Conservation (phyloP, 139 green algal species). For the Coccomyxa sp. region DNA sequence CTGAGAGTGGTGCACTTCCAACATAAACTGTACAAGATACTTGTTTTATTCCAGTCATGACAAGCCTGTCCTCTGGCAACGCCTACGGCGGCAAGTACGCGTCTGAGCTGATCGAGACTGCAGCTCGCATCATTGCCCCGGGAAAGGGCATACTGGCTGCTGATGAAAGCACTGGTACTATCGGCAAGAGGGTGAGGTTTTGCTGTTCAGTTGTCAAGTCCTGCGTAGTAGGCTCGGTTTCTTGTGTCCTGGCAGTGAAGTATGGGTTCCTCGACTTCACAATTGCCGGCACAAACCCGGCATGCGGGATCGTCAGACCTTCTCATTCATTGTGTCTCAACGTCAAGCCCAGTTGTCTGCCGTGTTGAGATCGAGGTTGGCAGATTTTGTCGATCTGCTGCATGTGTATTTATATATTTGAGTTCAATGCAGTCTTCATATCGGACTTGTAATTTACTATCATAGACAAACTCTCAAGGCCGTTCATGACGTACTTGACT, state of each 20-base stretch:
- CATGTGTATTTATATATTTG: neutral
- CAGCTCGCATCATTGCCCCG: slow-evolving; percentile 37
- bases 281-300: too few relatives aligned
- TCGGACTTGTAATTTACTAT: neutral
- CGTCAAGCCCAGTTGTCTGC: neutral
- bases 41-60: neutral
- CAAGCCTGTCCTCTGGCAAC: slow-evolving; percentile 7
- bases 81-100: slow-evolving; percentile 39
- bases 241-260: too few relatives aligned
- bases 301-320: neutral
- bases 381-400: neutral
- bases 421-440: neutral
- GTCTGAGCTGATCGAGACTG: slow-evolving; percentile 50
- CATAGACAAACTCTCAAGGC: neutral
- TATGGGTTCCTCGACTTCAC: too few relatives aligned
- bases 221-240: too few relatives aligned
- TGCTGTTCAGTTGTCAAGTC: neutral
- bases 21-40: neutral
- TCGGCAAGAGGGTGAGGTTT: slow-evolving; percentile 60
- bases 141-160: slow-evolving; percentile 71
- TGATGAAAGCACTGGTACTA: slow-evolving; percentile 66
- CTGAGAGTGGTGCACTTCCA: neutral
- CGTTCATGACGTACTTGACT: neutral
- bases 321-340: neutral
- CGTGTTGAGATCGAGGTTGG: neutral